Conservation (phyloP, 2,329 filamentous ascomycete genomes). For the Colletotrichum musicola region DNA sequence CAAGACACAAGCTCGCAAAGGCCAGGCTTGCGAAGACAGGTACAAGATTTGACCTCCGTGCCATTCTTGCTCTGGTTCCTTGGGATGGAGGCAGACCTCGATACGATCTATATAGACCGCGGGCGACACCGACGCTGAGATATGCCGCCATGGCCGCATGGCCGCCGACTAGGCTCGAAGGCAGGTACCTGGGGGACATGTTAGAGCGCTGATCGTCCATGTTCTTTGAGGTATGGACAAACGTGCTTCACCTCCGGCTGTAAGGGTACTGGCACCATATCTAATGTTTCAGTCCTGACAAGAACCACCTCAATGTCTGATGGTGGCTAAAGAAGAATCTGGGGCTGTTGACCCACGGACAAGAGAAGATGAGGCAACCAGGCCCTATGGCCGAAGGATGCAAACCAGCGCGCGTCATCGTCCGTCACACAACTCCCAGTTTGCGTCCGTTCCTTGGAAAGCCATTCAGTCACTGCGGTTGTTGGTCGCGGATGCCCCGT, state of each 20-base stretch:
- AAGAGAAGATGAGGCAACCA: neutral
- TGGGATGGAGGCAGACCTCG: conserved; percentile 49
- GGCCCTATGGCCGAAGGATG: neutral
- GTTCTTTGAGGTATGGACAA: neutral
- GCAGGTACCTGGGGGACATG: conserved; percentile 36
- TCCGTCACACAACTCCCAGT: conserved; percentile 21
- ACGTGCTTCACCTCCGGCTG: conserved; percentile 43
- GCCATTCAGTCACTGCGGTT: conserved; percentile 12
- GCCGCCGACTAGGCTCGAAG: conserved; percentile 37
- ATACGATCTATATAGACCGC: conserved; percentile 44
- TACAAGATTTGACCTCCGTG: conserved; percentile 45
- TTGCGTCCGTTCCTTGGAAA: conserved; percentile 28
- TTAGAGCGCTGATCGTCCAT: conserved; percentile 30
- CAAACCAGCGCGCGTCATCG: conserved; percentile 30
- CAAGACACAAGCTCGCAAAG: conserved; percentile 56
- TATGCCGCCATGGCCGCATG: conserved; percentile 40
- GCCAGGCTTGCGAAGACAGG: conserved; percentile 59
- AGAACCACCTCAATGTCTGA: neutral
- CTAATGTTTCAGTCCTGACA: neutral
- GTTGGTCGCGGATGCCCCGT: neutral
- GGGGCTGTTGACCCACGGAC: neutral
- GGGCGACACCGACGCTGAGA: conserved; percentile 41
- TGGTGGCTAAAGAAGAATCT: neutral
- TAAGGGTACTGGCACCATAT: conserved; percentile 45
- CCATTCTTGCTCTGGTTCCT: conserved; percentile 49